Evolutionary conservation across 352 stramenopile genomes (phyloP).

Genomic region (Phytophthora cajani): DNA sequence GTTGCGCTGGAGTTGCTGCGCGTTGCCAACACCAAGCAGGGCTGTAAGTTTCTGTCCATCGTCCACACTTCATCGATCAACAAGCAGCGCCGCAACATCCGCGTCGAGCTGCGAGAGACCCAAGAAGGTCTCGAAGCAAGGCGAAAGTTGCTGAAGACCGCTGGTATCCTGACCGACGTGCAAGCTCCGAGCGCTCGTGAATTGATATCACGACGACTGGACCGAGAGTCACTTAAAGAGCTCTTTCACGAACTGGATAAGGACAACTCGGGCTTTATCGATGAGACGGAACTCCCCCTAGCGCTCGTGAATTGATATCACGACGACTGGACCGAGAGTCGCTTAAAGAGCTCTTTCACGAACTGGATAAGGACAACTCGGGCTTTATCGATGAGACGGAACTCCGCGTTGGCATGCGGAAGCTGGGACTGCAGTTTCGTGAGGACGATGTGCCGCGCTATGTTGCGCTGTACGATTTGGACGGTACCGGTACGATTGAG

Average conservation of each 20-base stretch:
- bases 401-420: constrained; percentile 56
- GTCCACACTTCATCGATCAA: constrained; percentile 44
- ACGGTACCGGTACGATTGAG: constrained; percentile 76
- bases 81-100: constrained; percentile 64
- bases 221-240: constrained; percentile 52
- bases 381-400: constrained; percentile 72
- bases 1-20: constrained; percentile 76
- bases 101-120: constrained; percentile 65
- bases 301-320: constrained; percentile 31
- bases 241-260: constrained; percentile 76
- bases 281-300: constrained; percentile 65
- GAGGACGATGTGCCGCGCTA: constrained; percentile 73
- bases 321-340: constrained; percentile 53
- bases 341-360: constrained; percentile 60
- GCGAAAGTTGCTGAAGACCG: constrained; percentile 68
- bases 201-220: constrained; percentile 40
- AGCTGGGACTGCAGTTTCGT: constrained; percentile 54
- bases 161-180: constrained; percentile 63
- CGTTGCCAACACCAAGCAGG: constrained; percentile 76
- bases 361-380: constrained; percentile 73
- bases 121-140: constrained; percentile 46
- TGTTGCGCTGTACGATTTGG: constrained; percentile 77
- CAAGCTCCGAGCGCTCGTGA: constrained; percentile 27
- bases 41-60: constrained; percentile 86
- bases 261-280: constrained; percentile 73